phyloP scores from a whole-genome alignment of 345 rosid genomes.

The Litchi chinensis region DNA sequence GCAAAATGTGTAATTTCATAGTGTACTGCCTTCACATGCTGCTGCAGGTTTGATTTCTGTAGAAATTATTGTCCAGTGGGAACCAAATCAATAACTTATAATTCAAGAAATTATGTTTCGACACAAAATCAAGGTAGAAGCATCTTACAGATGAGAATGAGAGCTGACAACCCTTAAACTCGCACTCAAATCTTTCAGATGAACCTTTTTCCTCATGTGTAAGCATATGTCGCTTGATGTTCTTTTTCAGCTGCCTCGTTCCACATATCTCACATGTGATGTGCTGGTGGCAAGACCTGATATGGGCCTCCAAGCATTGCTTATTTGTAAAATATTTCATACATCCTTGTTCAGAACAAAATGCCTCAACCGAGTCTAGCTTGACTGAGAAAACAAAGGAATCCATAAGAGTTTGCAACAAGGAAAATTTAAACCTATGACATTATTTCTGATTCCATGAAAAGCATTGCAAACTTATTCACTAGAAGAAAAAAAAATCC shows the following conservation, averaged over 20 bases:
- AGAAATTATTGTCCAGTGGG: not conserved
- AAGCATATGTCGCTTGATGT: constrained; percentile 70
- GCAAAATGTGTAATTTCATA: constrained; percentile 51
- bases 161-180: constrained; percentile 55
- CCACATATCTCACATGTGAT: constrained; percentile 67
- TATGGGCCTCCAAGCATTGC: constrained; percentile 67
- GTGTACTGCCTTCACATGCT: constrained; percentile 78
- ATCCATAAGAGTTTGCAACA: constrained; percentile 15
- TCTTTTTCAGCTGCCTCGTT: constrained; percentile 65
- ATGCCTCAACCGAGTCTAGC: constrained; percentile 65
- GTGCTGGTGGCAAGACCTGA: constrained; percentile 62
- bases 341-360: constrained; percentile 76
- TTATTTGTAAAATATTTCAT: constrained; percentile 73
- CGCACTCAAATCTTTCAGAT: constrained; percentile 51
- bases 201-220: constrained; percentile 51
- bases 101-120: not conserved
- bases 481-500: not conserved
- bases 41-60: constrained; percentile 72
- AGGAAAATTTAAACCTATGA: not conserved
- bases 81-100: not conserved
- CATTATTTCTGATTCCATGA: not conserved
- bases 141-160: constrained; percentile 68
- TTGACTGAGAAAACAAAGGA: constrained; percentile 51
- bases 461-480: too few relatives aligned
- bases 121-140: not conserved